Evolutionary conservation across 257 asterid genomes (phyloP), one percentile per base, ranked within the genome.

Genomic region (Plectranthus barbatus): DNA sequence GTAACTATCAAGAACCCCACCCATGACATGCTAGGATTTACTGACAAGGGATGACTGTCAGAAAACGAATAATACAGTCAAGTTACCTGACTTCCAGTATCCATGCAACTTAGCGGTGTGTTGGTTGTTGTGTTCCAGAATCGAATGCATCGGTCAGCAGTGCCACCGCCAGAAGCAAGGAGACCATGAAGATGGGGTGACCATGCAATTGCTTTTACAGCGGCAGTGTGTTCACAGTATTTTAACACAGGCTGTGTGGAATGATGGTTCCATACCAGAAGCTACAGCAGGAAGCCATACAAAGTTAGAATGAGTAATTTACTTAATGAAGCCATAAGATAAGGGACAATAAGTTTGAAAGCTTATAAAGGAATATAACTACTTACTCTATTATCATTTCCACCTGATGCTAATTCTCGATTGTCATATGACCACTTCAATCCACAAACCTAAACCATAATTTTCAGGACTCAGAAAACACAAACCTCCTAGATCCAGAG

Each of bases 161-260:
- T 92, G 33, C 97, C 99, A 45, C 99, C 99, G 4, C 97, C 99
- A 44, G 97, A 92, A 68, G 99, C 99, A 42, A 92, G 95, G 61
- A 89, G 95, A n/a, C 99, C 99, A 56, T 92, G 91, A 60, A 85
- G 83, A 81, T 92, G 99, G 51, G 99, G 99, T 6, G 97, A 92
- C 99, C 99, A 92, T 20, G 99, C 93, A 71, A 92, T 92, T 53
- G 99, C 99, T 78, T 92, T 92, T 9, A 92, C 99, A 64, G 99
- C 99, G 44, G 99, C 99, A 59, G 94, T 89, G 76, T 92, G 99
- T 80, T 87, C 97, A 56, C 94, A 82, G 67, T 83, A 90, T 75
- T 87, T 92, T 37, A 89, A 71, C 53, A 87, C 87, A 3, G 99
- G 99, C 69, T 83, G 96, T 10, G 85, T 83, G 26, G 97, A 92